Evolutionary conservation across 768 basidiomycete species (phyloP).

Genomic region (Lyophyllum shimeji): DNA sequence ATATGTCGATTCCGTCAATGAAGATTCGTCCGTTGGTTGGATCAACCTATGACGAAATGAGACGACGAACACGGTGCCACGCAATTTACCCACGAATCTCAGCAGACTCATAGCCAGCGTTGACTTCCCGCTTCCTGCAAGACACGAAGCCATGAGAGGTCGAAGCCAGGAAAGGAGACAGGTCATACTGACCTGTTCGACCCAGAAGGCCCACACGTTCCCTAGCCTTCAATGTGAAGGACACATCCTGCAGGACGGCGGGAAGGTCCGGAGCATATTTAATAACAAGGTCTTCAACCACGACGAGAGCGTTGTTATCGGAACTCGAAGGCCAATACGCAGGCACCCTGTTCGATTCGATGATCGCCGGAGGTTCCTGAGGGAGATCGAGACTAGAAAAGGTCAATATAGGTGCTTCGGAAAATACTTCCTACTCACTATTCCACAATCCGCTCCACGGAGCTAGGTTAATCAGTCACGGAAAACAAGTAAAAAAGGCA

Average conservation of each 20-base stretch:
- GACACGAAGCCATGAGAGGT: constrained; percentile 1
- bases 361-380: constrained; percentile 78
- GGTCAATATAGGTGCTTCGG: not conserved
- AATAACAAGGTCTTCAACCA: constrained; percentile 73
- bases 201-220: constrained; percentile 83
- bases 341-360: constrained; percentile 74
- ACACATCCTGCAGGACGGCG: constrained; percentile 71
- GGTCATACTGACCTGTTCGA: constrained; percentile 52
- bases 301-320: constrained; percentile 54
- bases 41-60: constrained; percentile 50
- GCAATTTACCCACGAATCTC: constrained; percentile 60
- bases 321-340: constrained; percentile 91
- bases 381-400: constrained; percentile 63
- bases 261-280: constrained; percentile 87
- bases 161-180: not conserved
- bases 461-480: constrained; percentile 44
- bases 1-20: constrained; percentile 88
- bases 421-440: constrained; percentile 43
- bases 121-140: constrained; percentile 70
- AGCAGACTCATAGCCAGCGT: constrained; percentile 86
- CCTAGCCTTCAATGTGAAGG: constrained; percentile 67
- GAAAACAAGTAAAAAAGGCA: not conserved
- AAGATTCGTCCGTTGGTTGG: constrained; percentile 73
- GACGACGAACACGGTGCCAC: not conserved
- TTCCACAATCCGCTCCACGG: constrained; percentile 89